Percentiles rank a stretch among this genome's conserved stretches.
phyloP scores from a whole-genome alignment of 1,139 yeast species.

The Hemisphaericaspora xylanilytica region DNA sequence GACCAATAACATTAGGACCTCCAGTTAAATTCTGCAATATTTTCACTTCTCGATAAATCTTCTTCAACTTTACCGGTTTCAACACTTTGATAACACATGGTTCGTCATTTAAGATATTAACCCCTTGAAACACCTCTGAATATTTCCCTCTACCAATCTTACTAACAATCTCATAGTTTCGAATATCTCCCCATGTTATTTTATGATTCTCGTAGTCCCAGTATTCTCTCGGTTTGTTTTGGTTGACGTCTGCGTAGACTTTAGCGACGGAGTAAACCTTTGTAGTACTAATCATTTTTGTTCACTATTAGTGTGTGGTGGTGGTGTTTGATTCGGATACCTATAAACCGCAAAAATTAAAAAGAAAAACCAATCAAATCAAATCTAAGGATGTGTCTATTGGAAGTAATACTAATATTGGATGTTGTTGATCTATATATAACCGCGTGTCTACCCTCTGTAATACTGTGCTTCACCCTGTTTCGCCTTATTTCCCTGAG shows the following conservation, averaged over 20 bases:
- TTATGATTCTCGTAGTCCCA: slow-evolving; percentile 88
- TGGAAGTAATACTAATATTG: too few species aligned
- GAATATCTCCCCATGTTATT: slow-evolving; percentile 70
- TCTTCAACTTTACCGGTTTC: slow-evolving; percentile 78
- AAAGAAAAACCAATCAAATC: too few species aligned
- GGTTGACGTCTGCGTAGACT: slow-evolving; percentile 85
- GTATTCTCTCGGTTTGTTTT: slow-evolving; percentile 74
- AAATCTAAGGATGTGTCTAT: too few species aligned
- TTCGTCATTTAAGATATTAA: slow-evolving; percentile 45
- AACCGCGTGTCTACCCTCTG: too few species aligned
- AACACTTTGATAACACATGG: slow-evolving; percentile 71
- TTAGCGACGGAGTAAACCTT: slow-evolving; percentile 69
- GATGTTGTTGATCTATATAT: too few species aligned
- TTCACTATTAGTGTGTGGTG: too few species aligned
- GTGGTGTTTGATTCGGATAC: neutral
- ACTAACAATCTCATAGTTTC: slow-evolving; percentile 82
- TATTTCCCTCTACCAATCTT: slow-evolving; percentile 97
- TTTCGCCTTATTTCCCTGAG: too few species aligned
- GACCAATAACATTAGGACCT: slow-evolving; percentile 69
- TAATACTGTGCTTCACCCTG: too few species aligned
- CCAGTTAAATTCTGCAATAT: slow-evolving; percentile 72
- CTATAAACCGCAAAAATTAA: too few species aligned
- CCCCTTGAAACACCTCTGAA: slow-evolving; percentile 88
- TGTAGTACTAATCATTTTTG: slow-evolving; percentile 25
- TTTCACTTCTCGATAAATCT: slow-evolving; percentile 74